Conservation (phyloP, 805 yeast species). For the Cyberlindnera veronae region DNA sequence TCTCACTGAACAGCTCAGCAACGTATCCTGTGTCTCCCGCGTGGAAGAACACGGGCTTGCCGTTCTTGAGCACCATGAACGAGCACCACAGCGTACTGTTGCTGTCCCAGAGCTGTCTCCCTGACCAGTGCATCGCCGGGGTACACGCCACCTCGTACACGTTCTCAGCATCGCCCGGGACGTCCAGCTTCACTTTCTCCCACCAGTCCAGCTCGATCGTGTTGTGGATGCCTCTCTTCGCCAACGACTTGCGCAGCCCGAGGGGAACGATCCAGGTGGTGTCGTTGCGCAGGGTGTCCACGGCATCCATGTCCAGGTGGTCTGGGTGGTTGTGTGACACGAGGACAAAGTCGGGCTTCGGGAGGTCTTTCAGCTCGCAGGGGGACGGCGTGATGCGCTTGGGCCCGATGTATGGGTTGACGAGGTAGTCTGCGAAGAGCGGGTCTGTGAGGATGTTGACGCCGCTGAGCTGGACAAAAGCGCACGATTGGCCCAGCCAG, state of each 20-base stretch:
- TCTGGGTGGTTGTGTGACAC: slow-evolving; percentile 97
- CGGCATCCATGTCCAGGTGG: slow-evolving; percentile 71
- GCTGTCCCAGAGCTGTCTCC: slow-evolving; percentile 74
- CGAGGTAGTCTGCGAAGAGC: slow-evolving; percentile 60
- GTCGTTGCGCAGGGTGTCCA: slow-evolving; percentile 49
- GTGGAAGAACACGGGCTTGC: slow-evolving; percentile 74
- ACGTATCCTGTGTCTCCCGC: slow-evolving; percentile 95
- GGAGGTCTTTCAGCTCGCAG: slow-evolving; percentile 56
- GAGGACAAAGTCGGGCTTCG: slow-evolving; percentile 65
- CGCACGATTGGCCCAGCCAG: slow-evolving; percentile 94
- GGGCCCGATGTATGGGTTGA: slow-evolving; percentile 70
- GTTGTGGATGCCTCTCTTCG: slow-evolving; percentile 54
- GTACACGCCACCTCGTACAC: slow-evolving; percentile 79
- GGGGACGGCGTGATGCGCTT: slow-evolving; percentile 81
- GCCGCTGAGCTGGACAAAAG: slow-evolving; percentile 65
- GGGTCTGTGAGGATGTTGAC: slow-evolving; percentile 87
- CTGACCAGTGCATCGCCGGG: slow-evolving; percentile 98
- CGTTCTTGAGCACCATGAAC: slow-evolving; percentile 63
- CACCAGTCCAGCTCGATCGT: slow-evolving; percentile 90
- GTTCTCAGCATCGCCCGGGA: slow-evolving; percentile 34
- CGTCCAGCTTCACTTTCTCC: slow-evolving; percentile 53
- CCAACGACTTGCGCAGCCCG: slow-evolving; percentile 64
- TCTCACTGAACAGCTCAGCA: slow-evolving; percentile 64
- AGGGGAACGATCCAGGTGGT: slow-evolving; percentile 84
- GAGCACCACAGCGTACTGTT: slow-evolving; percentile 89